Evolutionary conservation across 192 early-diverging fungal species (phyloP).

Genomic region (Rhizoclosmatium sp.): DNA sequence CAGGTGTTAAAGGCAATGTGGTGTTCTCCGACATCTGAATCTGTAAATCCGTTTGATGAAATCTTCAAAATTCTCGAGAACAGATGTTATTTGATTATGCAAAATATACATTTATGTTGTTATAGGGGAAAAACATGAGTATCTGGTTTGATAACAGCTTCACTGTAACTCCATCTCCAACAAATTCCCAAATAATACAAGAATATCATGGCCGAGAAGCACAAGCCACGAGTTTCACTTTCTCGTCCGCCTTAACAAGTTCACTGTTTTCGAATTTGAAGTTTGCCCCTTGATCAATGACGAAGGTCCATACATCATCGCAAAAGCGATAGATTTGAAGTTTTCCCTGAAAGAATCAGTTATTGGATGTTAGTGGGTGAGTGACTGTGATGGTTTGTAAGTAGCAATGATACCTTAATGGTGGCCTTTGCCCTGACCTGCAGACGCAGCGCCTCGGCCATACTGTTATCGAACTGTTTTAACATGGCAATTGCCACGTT

Average conservation of each 20-base stretch:
- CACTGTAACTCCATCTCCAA: background rate
- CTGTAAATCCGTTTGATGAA: no score
- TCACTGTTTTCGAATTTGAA: constrained; percentile 84
- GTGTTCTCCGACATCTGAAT: no score
- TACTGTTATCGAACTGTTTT: constrained; percentile 81
- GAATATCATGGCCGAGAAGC: constrained; percentile 54
- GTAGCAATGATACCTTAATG: constrained; percentile 71
- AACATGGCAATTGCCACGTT: background rate
- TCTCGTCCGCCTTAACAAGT: constrained; percentile 73
- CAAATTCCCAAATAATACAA: background rate
- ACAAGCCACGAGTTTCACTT: constrained; percentile 96
- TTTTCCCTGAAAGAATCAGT: constrained; percentile 64
- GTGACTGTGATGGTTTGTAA: constrained; percentile 1
- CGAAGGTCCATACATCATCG: constrained; percentile 99
- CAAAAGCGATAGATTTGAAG: constrained; percentile 92
- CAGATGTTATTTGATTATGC: no score
- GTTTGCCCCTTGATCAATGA: constrained; percentile 80
- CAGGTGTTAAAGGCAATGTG: no score
- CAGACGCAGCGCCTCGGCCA: constrained; percentile 84
- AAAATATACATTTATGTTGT: no score
- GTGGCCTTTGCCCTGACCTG: constrained; percentile 82
- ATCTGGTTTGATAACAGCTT: no score
- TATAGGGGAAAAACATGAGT: no score
- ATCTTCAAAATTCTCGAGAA: no score
- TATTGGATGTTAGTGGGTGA: background rate